These are phyloP conservation scores for Batrachochytrium dendrobatidis DNA, from an alignment of 371 early-diverging fungal genomes.

Conservation along the genomic window DNA sequence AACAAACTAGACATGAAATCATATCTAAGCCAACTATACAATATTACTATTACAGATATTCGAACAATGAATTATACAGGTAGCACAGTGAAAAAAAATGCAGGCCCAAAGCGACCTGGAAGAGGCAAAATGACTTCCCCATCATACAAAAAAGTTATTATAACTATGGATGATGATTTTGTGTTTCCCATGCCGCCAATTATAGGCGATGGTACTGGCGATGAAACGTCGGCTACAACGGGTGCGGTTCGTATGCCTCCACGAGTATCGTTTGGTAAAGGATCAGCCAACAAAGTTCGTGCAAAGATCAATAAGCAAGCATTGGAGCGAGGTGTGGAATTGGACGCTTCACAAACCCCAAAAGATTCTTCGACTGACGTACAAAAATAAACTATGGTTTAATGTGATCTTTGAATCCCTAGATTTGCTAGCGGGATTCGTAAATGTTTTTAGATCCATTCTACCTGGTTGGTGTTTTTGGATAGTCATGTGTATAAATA, in stretches of 20 bases:
- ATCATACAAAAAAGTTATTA: constrained; percentile 84
- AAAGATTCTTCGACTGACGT: too few species aligned
- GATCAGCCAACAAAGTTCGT: constrained; percentile 10
- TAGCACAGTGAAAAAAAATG: constrained; percentile 15
- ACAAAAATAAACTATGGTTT: too few species aligned
- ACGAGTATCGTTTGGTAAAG: background rate
- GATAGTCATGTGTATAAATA: too few species aligned
- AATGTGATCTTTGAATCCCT: too few species aligned
- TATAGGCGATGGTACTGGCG: constrained; percentile 1
- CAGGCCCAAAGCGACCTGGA: constrained; percentile 4
- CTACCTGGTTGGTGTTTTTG: too few species aligned
- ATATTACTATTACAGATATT: constrained; percentile 74
- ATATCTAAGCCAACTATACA: constrained; percentile 80
- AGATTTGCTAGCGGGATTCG: too few species aligned
- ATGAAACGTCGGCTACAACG: background rate
- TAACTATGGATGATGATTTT: constrained; percentile 80
- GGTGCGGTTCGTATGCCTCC: constrained; percentile 21
- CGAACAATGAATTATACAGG: constrained; percentile 82
- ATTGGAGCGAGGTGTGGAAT: background rate
- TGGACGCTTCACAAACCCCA: background rate
- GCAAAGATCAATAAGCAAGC: constrained; percentile 10
- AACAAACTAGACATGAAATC: constrained; percentile 92
- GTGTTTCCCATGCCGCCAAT: constrained; percentile 65
- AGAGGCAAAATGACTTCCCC: constrained; percentile 34
- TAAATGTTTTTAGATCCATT: too few species aligned